These are phyloP conservation scores for Magnaporthales sp. DNA, from an alignment of 2,329 filamentous ascomycete species.

Conservation along the genomic window DNA sequence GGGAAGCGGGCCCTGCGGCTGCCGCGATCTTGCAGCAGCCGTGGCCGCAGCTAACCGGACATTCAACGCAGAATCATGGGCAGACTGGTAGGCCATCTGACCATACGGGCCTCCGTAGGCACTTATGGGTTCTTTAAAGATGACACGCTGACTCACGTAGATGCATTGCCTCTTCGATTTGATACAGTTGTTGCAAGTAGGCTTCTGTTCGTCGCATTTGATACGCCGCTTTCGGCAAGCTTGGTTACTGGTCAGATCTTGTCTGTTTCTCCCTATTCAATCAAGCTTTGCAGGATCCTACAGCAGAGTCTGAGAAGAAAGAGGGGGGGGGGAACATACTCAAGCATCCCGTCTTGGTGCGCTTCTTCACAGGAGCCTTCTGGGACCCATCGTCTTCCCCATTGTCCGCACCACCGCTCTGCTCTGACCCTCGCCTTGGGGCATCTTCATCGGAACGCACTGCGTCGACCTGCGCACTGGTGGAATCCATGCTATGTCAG, in stretches of 20 bases:
- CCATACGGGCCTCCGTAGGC: slow-evolving; percentile 41
- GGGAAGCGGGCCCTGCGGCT: slow-evolving; percentile 28
- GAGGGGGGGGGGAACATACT: slow-evolving; percentile 39
- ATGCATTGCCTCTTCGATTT: slow-evolving; percentile 80
- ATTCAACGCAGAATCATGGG: slow-evolving; percentile 35
- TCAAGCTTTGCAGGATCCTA: not conserved
- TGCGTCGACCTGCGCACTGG: not conserved
- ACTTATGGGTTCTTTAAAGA: slow-evolving; percentile 68
- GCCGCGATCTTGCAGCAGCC: slow-evolving; percentile 22
- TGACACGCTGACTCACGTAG: slow-evolving; percentile 71
- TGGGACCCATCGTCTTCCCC: slow-evolving; percentile 34
- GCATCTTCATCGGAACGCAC: not conserved
- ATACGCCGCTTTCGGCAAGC: slow-evolving; percentile 91
- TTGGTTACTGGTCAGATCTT: slow-evolving; percentile 21
- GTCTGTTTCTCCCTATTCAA: not conserved
- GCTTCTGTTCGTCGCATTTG: slow-evolving; percentile 89
- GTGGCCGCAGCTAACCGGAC: slow-evolving; percentile 28
- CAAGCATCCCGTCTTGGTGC: slow-evolving; percentile 88
- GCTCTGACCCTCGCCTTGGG: slow-evolving; percentile 8
- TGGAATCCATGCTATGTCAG: not conserved
- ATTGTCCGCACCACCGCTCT: slow-evolving; percentile 19
- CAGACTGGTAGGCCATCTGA: slow-evolving; percentile 34
- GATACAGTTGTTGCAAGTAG: slow-evolving; percentile 74
- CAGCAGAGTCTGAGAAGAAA: slow-evolving; percentile 7
- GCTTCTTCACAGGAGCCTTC: slow-evolving; percentile 47